Conservation (phyloP, 345 rosid species). For the Hibiscus syriacus region DNA sequence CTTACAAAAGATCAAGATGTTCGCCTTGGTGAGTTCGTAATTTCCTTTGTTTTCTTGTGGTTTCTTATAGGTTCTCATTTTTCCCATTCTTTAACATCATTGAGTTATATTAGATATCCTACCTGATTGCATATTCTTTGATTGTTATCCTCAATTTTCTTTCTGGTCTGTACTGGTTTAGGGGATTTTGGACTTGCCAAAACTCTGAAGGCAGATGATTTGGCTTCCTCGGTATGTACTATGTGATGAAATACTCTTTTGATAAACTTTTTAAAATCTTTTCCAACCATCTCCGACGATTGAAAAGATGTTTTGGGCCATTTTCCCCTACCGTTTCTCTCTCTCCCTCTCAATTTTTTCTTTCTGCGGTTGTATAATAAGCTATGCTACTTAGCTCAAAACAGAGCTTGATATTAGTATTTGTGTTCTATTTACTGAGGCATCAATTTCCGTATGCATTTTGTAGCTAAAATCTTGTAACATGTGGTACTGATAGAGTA, state of each 20-base stretch:
- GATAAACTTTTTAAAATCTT: too few relatives aligned
- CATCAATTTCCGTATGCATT: not conserved
- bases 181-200: too few relatives aligned
- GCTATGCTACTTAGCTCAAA: too few relatives aligned
- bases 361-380: too few relatives aligned
- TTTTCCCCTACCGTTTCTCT: too few relatives aligned
- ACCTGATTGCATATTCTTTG: not conserved
- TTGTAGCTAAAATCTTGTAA: too few relatives aligned
- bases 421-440: not conserved
- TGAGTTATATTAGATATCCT: slow-evolving; percentile 6
- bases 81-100: slow-evolving; percentile 2
- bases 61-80: not conserved
- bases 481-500: not conserved
- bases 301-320: too few relatives aligned
- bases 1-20: slow-evolving; percentile 95
- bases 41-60: not conserved
- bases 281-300: too few relatives aligned
- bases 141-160: slow-evolving; percentile 1
- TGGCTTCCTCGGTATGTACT: slow-evolving; percentile 87
- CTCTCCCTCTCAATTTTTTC: too few relatives aligned
- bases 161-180: slow-evolving; percentile 14
- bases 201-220: slow-evolving; percentile 96
- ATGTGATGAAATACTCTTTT: too few relatives aligned
- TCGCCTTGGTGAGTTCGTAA: slow-evolving; percentile 67
- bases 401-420: not conserved